Conservation (phyloP, 2,329 filamentous ascomycete genomes). For the Emmonsiellopsis sp. region DNA sequence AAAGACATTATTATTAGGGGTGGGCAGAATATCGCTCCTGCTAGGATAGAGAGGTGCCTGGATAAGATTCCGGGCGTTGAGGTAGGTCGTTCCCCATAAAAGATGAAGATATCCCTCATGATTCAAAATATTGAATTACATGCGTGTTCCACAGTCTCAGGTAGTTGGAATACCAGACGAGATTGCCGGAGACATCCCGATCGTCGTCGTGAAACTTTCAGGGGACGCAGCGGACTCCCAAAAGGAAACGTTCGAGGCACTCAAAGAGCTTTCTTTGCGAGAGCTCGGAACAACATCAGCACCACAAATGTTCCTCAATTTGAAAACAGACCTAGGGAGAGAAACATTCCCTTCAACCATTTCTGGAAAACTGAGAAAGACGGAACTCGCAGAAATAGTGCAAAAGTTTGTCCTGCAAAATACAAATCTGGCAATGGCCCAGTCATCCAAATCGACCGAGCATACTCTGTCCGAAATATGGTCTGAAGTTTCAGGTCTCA, state of each 20-base stretch:
- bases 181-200: neutral
- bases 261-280: neutral
- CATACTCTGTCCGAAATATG: constrained; percentile 4
- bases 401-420: neutral
- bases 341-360: neutral
- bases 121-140: too few relatives aligned
- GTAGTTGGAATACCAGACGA: neutral
- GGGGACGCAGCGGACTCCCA: neutral
- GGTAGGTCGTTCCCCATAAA: constrained; percentile 12
- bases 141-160: neutral
- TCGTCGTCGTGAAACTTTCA: neutral
- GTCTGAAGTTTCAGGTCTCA: constrained; percentile 3
- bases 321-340: neutral
- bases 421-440: neutral
- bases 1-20: constrained; percentile 40
- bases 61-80: constrained; percentile 24
- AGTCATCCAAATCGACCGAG: neutral
- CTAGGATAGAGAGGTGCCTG: constrained; percentile 27
- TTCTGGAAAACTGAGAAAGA: neutral
- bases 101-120: too few relatives aligned
- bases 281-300: neutral
- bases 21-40: constrained; percentile 37
- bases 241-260: neutral
- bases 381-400: neutral
- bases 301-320: neutral